Percentiles rank a stretch among this genome's conserved stretches.
These are phyloP conservation scores for Globisporangium okanoganense DNA, from an alignment of 352 stramenopile genomes.

Conservation along the genomic window DNA sequence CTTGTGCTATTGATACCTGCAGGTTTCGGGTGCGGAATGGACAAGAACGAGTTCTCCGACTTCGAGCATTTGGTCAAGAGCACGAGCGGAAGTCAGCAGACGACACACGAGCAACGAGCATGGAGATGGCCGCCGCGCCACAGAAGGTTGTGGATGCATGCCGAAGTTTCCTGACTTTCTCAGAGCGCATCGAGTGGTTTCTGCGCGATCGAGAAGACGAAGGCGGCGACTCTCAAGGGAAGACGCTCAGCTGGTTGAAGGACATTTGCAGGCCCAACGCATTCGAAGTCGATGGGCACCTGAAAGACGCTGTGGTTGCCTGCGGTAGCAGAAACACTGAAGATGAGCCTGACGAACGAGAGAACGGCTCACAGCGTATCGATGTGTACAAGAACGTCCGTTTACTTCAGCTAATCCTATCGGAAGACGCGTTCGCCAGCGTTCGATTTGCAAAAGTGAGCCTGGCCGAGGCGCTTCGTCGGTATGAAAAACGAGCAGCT, in stretches of 20 bases:
- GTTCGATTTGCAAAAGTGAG: slow-evolving; percentile 10
- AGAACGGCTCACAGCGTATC: not conserved
- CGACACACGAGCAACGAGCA: not conserved
- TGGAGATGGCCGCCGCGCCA: not conserved
- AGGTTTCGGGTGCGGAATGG: not conserved
- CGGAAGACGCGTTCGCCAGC: not conserved
- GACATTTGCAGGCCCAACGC: not conserved
- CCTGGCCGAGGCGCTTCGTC: not conserved
- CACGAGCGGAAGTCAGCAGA: not conserved
- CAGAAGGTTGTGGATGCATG: not conserved
- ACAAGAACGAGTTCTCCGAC: not conserved
- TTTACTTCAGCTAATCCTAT: not conserved
- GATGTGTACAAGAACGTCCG: not conserved
- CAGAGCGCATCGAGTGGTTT: not conserved
- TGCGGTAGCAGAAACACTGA: not conserved
- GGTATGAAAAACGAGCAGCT: not conserved
- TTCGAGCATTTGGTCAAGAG: not conserved
- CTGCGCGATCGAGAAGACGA: not conserved
- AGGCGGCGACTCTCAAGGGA: not conserved
- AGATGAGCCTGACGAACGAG: not conserved
- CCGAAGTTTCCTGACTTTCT: slow-evolving; percentile 1
- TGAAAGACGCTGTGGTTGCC: not conserved
- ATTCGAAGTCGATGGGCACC: not conserved
- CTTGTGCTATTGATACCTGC: not conserved
- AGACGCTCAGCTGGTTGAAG: not conserved